These are phyloP conservation scores for Didymella segeticola DNA, from an alignment of 2,329 filamentous ascomycete species.

Conservation along the genomic window DNA sequence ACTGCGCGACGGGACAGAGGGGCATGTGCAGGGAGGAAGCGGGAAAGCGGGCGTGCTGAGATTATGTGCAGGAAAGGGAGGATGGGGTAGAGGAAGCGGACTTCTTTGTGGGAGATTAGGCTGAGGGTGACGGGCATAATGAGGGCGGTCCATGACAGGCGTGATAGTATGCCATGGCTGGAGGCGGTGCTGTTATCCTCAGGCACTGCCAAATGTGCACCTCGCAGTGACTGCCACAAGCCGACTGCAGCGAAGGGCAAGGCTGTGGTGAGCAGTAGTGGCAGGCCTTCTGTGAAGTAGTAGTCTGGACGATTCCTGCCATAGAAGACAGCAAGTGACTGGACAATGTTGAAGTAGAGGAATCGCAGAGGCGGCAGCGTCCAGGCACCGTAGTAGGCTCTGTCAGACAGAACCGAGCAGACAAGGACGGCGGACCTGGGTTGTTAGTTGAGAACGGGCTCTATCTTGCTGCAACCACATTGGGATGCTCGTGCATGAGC, in stretches of 20 bases:
- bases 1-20: constrained; percentile 56
- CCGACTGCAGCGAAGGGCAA: constrained; percentile 77
- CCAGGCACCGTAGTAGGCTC: constrained; percentile 82
- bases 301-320: constrained; percentile 91
- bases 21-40: constrained; percentile 64
- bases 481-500: constrained; percentile 2
- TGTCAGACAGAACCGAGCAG: constrained; percentile 72
- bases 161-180: constrained; percentile 26
- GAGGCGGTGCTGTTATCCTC: neutral
- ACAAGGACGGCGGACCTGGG: constrained; percentile 64
- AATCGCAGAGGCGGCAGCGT: constrained; percentile 88
- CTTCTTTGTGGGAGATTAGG: constrained; percentile 90
- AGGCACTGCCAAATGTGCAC: neutral
- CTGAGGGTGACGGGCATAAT: constrained; percentile 72
- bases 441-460: constrained; percentile 24
- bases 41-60: constrained; percentile 69
- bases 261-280: constrained; percentile 82
- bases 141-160: constrained; percentile 55
- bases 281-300: constrained; percentile 88
- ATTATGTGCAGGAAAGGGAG: constrained; percentile 86
- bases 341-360: constrained; percentile 87
- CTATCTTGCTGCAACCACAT: neutral
- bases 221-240: constrained; percentile 58
- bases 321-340: constrained; percentile 90
- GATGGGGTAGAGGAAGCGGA: constrained; percentile 94